Conservation (phyloP, 805 yeast species). For the Jamesozyma piceae region DNA sequence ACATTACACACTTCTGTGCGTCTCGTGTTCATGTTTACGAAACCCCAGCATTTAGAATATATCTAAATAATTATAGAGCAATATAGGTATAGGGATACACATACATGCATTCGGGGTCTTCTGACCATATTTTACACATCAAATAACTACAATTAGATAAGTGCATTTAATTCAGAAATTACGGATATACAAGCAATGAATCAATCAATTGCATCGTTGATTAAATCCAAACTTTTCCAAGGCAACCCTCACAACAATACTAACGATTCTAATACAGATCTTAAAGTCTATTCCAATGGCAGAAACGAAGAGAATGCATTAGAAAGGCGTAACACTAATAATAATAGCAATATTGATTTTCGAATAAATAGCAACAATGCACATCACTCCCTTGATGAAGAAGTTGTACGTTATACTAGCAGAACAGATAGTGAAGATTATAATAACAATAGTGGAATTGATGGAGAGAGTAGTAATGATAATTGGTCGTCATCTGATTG, state of each 20-base stretch:
- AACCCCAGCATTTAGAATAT: not conserved
- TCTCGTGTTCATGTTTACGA: not conserved
- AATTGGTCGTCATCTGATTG: not conserved
- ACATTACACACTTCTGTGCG: not conserved
- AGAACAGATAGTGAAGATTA: not conserved
- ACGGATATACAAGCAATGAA: slow-evolving; percentile 15
- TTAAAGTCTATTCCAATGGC: not conserved
- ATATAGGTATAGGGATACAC: too few species aligned
- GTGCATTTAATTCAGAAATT: too few species aligned
- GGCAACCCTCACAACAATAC: not conserved
- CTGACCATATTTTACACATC: not conserved
- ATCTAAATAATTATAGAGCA: not conserved
- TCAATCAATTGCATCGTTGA: slow-evolving; percentile 18
- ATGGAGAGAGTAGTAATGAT: not conserved
- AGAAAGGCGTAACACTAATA: not conserved
- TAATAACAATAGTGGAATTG: too few species aligned
- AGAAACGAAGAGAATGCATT: not conserved
- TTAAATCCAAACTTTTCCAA: slow-evolving; percentile 17
- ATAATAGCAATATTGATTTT: not conserved
- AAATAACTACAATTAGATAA: not conserved
- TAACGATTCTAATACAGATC: not conserved
- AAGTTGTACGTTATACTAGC: not conserved
- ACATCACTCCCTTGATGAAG: not conserved
- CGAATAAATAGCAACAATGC: not conserved
- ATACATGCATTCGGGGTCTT: not conserved